Conservation (phyloP, 768 basidiomycete species). For the Coprinellus micaceus region DNA sequence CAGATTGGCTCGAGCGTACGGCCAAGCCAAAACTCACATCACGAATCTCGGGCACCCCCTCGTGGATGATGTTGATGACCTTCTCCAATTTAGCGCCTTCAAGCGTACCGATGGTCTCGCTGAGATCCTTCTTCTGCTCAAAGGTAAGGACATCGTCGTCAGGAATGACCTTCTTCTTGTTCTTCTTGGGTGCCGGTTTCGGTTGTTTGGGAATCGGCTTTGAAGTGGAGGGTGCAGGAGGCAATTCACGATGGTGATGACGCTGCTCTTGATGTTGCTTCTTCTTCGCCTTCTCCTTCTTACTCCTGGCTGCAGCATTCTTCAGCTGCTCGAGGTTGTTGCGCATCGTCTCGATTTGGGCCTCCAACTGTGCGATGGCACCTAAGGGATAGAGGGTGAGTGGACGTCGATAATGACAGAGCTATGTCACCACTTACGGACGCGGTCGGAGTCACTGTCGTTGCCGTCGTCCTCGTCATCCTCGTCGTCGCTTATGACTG, state of each 20-base stretch:
- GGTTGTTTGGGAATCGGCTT: slow-evolving; percentile 50
- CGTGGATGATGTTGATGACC: slow-evolving; percentile 93
- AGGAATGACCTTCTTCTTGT: slow-evolving; percentile 58
- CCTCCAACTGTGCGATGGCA: slow-evolving; percentile 73
- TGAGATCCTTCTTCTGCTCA: slow-evolving; percentile 97
- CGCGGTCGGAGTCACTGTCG: slow-evolving; percentile 67
- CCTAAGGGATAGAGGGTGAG: slow-evolving; percentile 39
- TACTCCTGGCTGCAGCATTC: slow-evolving; percentile 27
- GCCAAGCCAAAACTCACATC: slow-evolving; percentile 58
- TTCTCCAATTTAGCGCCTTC: slow-evolving; percentile 81
- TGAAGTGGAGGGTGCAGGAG: slow-evolving; percentile 58
- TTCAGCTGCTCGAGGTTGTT: slow-evolving; percentile 65
- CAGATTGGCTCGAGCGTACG: slow-evolving; percentile 3
- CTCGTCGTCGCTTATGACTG: slow-evolving; percentile 54
- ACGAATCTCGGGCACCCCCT: slow-evolving; percentile 88
- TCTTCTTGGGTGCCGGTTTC: slow-evolving; percentile 54
- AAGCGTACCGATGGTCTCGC: slow-evolving; percentile 86
- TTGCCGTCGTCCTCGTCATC: slow-evolving; percentile 55
- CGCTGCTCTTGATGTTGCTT: slow-evolving; percentile 75
- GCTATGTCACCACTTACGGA: slow-evolving; percentile 47
- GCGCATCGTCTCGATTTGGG: slow-evolving; percentile 75
- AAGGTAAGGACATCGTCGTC: slow-evolving; percentile 87
- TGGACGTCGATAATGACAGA: slow-evolving; percentile 9
- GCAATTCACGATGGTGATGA: slow-evolving; percentile 55
- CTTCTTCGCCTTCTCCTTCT: slow-evolving; percentile 61